Base-by-base conservation (phyloP, 495 filamentous ascomycete genomes). In the Aspergillus nidulans region DNA sequence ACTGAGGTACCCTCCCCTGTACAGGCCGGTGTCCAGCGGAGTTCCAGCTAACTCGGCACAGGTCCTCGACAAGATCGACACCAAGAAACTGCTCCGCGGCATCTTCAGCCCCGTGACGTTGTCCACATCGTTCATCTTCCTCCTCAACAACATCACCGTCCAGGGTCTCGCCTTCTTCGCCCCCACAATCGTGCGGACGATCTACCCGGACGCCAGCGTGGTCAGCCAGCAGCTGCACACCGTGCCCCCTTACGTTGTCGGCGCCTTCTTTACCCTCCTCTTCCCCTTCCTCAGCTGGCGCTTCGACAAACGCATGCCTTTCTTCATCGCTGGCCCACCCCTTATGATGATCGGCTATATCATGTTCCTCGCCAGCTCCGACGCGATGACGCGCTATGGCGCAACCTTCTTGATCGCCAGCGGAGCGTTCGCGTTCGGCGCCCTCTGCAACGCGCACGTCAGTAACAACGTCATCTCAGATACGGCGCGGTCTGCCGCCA, bases 381-480 rank as follows among this genome's bases (percentile, higher is more conserved):
- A 80, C 42, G 34, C 73, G 1, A 66, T 70, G 36, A 81, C 80
- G 34, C 79, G 84, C 30, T 91, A 91, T 63, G 86, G 77, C n/a
- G 87, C 85, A 9, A 84, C 79, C 7, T 90, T 90, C 73, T 63
- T 90, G 52, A 81, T 86, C 52, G 81, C 85, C 25, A 71, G 73
- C 47, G 82, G 84, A 2, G 75, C 76, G 1, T 81, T 80, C 49
- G 43, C 77, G 23, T 74, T 81, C 19, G 86, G 85, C 2, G 76
- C 86, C 0, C 71, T 90, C 1, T 78, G 77, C 59, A 88, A 84
- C 58, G 84, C 85, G 4, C 79, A 88, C 54, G 80, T 77, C 6
- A 77, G 83, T 3, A 86, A 85, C 42, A 89, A 89, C 63, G 85
- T 90, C 15, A 74, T 89, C 5, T 83, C 81, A 9, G 85, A 89